Evolutionary conservation across 1,284 basidiomycete species (phyloP).

Genomic region (Apiotrichum mycotoxinovorans): DNA sequence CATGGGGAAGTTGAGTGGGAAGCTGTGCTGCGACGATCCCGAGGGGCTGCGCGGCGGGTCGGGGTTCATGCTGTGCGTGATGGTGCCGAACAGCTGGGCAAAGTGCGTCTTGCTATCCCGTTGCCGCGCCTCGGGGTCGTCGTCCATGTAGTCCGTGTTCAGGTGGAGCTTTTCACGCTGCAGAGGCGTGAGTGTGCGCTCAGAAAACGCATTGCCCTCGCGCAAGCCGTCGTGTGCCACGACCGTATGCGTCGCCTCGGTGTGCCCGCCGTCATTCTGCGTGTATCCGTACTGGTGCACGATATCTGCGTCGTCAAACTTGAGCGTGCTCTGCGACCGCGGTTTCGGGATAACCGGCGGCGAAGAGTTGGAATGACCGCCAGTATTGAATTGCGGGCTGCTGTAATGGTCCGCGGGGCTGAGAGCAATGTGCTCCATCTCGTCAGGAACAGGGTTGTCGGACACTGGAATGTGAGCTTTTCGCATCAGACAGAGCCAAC

Average conservation of each 20-base stretch:
- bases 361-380: neutral
- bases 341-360: neutral
- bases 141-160: neutral
- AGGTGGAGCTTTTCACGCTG: neutral
- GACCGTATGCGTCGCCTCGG: constrained; percentile 28
- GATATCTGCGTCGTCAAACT: constrained; percentile 46
- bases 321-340: constrained; percentile 32
- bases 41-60: neutral
- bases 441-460: constrained; percentile 46
- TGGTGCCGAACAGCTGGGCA: constrained; percentile 9
- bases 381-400: neutral
- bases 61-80: neutral
- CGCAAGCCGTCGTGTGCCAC: constrained; percentile 24
- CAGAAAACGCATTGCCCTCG: neutral
- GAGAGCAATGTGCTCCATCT: constrained; percentile 41
- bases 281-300: constrained; percentile 48
- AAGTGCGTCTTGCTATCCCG: constrained; percentile 2
- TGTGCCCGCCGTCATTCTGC: constrained; percentile 23
- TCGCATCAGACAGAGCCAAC: constrained; percentile 5
- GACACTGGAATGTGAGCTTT: constrained; percentile 31
- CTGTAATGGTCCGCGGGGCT: neutral
- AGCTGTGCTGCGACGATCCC: neutral
- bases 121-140: neutral
- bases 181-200: neutral
- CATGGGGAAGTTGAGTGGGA: neutral